These are phyloP conservation scores for Coprinopsis sp. DNA, from an alignment of 768 basidiomycete species.

Conservation along the genomic window DNA sequence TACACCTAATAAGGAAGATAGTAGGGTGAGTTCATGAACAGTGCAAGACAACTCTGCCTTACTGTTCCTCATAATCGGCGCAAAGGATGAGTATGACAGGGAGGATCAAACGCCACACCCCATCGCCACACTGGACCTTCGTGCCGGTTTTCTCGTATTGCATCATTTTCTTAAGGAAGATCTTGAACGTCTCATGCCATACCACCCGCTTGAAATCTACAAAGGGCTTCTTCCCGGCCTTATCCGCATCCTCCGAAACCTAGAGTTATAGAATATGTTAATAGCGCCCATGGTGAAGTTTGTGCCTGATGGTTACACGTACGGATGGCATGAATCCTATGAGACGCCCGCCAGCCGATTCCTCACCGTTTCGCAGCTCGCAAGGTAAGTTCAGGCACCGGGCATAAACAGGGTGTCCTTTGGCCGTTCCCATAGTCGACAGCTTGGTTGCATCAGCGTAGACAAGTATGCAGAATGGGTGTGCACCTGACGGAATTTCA, in stretches of 20 bases:
- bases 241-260: conserved; percentile 26
- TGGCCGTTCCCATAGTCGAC: conserved; percentile 33
- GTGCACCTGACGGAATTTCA: conserved; percentile 19
- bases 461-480: conserved; percentile 28
- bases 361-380: conserved; percentile 28
- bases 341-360: conserved; percentile 28
- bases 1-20: no score
- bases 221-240: conserved; percentile 26
- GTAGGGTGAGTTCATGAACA: no score
- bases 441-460: conserved; percentile 39
- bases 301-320: conserved; percentile 6
- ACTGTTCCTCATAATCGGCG: no score
- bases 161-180: no score
- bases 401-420: conserved; percentile 34
- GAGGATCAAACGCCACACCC: no score
- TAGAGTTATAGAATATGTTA: conserved; percentile 13
- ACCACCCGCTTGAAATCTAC: conserved; percentile 29
- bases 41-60: no score
- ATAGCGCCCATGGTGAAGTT: not conserved
- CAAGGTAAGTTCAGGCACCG: conserved; percentile 28
- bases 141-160: no score
- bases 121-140: no score
- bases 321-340: conserved; percentile 39
- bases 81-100: no score
- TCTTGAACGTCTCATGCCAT: no score